Evolutionary conservation across 1,284 basidiomycete species (phyloP).

Genomic region (Ganoderma lucidum): DNA sequence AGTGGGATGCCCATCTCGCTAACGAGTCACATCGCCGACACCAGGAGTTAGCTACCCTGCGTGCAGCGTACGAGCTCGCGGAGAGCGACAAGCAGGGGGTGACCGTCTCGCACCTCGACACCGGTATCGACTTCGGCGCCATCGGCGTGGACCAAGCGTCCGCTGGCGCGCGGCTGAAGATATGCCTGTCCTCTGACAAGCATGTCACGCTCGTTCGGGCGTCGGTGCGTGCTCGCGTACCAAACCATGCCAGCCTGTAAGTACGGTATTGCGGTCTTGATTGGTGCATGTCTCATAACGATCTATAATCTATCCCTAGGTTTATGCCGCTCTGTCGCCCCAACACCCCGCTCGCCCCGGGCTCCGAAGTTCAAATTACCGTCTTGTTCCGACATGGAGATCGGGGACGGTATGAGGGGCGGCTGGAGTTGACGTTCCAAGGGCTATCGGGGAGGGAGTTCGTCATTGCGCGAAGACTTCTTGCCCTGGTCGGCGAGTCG

Average conservation of each 20-base stretch:
- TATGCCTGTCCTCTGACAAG: neutral
- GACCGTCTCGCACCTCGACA: conserved; percentile 31
- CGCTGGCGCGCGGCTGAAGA: conserved; percentile 35
- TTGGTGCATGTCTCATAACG: neutral
- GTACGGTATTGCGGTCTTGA: neutral
- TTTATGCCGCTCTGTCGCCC: conserved; percentile 2
- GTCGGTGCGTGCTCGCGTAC: conserved; percentile 8
- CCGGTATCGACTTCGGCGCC: conserved; percentile 47
- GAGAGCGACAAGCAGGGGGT: conserved; percentile 40
- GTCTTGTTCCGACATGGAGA: conserved; percentile 19
- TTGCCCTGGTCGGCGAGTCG: conserved; percentile 39
- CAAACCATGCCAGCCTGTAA: conserved; percentile 13
- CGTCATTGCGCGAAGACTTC: conserved; percentile 38
- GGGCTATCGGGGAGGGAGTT: conserved; percentile 32
- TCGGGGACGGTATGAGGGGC: conserved; percentile 31
- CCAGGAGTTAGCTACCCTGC: conserved; percentile 19
- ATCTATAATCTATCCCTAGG: neutral
- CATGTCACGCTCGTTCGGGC: neutral
- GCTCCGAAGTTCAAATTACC: neutral
- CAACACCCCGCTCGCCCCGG: neutral
- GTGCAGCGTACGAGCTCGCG: conserved; percentile 39
- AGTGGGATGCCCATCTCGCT: conserved; percentile 9
- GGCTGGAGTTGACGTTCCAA: conserved; percentile 32
- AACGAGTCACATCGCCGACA: conserved; percentile 17
- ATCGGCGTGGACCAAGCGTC: conserved; percentile 41